Evolutionary conservation across 2,329 filamentous ascomycete genomes (phyloP), one percentile per base, ranked within the genome.

Genomic region (Colletotrichum sp.): DNA sequence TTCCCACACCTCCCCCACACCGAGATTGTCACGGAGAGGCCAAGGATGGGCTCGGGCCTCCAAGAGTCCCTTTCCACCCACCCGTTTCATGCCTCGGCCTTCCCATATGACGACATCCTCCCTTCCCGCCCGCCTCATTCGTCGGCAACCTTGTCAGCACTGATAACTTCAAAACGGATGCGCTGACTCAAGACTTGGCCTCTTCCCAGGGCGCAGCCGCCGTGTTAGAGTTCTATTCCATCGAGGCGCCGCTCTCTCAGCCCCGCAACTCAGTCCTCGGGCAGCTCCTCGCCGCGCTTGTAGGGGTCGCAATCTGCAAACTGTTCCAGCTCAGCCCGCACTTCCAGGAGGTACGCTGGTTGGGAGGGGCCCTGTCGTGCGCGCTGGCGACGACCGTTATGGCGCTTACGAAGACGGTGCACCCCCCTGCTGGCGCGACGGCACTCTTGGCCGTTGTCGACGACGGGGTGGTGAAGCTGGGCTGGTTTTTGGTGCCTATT

Each of bases 391-490:
- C 91, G 1, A 86, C 89, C 2, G 74, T 91, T 72, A 96, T 95
- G 94, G 89, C 88, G 1, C 80, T 95, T 26, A 95, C 93, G 3
- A 93, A 93, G 69, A 95, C 93, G 0, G 88, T 94, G 0, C 93
- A 96, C 78, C 94, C 94, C 0, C 94, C 94, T 0, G 94, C 93
- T 0, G 94, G 94, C 6, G 94, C 94, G 10, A 96, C 94, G 1
- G 94, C 93, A 0, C 84, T 96, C 2, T 85, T 96, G 30, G 93
- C 93, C 1, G 92, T 93, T 0, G 87, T 92, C 2, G 91, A 92
- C 74, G 85, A 88, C 3, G 85, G 87, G 2, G 85, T 92, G 2
- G 86, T 88, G 12, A 79, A 80, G 0, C 83, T 95, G 13, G 93
- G 93, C n/a, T 96, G 94, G 94, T 91, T 89, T 76, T 83, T 95